Conservation (phyloP, 768 basidiomycete species). For the Suillus placidus region DNA sequence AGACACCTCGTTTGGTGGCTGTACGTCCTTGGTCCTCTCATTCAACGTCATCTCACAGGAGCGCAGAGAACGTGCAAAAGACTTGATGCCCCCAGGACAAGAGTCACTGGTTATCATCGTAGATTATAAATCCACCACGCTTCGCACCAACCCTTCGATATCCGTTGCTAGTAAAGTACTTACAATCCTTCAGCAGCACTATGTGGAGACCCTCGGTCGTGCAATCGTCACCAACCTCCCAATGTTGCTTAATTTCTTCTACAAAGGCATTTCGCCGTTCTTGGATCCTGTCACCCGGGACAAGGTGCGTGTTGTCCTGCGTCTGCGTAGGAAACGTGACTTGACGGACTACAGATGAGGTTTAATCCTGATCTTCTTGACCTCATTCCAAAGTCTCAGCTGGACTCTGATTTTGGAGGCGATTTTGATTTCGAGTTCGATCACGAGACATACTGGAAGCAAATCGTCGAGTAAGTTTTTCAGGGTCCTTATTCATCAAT, state of each 20-base stretch:
- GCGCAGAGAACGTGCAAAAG: slow-evolving; percentile 81
- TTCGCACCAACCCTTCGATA: slow-evolving; percentile 83
- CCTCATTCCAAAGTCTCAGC: slow-evolving; percentile 71
- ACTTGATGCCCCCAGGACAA: slow-evolving; percentile 84
- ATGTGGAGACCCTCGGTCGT: slow-evolving; percentile 85
- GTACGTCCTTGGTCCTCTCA: slow-evolving; percentile 45
- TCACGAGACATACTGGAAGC: slow-evolving; percentile 75
- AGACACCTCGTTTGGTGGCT: slow-evolving; percentile 86
- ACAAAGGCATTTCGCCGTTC: slow-evolving; percentile 84
- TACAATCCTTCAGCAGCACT: slow-evolving; percentile 83
- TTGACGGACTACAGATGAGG: slow-evolving; percentile 65
- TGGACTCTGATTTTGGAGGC: slow-evolving; percentile 85
- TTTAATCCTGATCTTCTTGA: slow-evolving; percentile 85
- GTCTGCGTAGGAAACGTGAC: background rate
- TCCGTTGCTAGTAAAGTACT: slow-evolving; percentile 78
- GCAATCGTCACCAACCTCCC: slow-evolving; percentile 86
- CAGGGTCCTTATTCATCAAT: background rate
- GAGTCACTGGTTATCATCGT: slow-evolving; percentile 83
- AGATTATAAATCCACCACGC: slow-evolving; percentile 82
- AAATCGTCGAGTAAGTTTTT: slow-evolving; percentile 62
- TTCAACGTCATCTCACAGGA: slow-evolving; percentile 12
- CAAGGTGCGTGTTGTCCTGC: slow-evolving; percentile 53
- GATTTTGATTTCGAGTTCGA: slow-evolving; percentile 76
- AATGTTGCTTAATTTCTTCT: slow-evolving; percentile 71
- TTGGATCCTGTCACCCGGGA: slow-evolving; percentile 87